Base-by-base conservation (phyloP, 768 basidiomycete genomes). In the Xerocomellus chrysenteron region DNA sequence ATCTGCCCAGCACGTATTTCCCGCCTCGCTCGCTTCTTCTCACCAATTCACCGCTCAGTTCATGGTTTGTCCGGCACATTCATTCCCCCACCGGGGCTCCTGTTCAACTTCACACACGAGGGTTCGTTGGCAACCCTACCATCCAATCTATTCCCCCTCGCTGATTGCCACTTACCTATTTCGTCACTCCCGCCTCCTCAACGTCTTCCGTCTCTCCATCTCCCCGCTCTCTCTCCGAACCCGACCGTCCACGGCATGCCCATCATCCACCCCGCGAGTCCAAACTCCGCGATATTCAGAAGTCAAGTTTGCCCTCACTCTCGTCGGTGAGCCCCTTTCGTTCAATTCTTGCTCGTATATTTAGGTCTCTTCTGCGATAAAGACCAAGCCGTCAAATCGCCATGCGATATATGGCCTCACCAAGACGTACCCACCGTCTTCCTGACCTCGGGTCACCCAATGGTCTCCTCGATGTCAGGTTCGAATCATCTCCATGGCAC, bases 321-420 rank as follows among this genome's bases (percentile, higher is more conserved):
- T 91, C 58, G 86, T 91, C 64, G 89, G 90, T 90, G 68, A 74
- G 88, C 76, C 16, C 4, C 30, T 37, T 30, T 21, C 12, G 2
- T 24, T 47, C 16, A 24, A 17, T 48, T 59, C 37, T 30, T 32
- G 5, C 42, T 40, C 50, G 10, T 55, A 16, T 53, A 50, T 44
- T 69, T 51, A 59, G 58, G 47, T 47, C 26, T 50, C 35, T 40
- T 55, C 24, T 42, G 44, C 21, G 17, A 55, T 50, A 40, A 69
- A 92, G 90, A 92, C 76, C 86, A 89, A 82, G 84, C 90, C 36
- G 84, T 91, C 56, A 87, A 85, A 64, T 85, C 83, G 4, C 71
- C 92, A 53, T 84, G 81, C 66, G 88, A 92, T 61, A 87, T 89
- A 72, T 92, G 90, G 90, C 85, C 79, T 36, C 83, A 85, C 2